Conservation (phyloP, 768 basidiomycete species). For the Lactifluus volemus region DNA sequence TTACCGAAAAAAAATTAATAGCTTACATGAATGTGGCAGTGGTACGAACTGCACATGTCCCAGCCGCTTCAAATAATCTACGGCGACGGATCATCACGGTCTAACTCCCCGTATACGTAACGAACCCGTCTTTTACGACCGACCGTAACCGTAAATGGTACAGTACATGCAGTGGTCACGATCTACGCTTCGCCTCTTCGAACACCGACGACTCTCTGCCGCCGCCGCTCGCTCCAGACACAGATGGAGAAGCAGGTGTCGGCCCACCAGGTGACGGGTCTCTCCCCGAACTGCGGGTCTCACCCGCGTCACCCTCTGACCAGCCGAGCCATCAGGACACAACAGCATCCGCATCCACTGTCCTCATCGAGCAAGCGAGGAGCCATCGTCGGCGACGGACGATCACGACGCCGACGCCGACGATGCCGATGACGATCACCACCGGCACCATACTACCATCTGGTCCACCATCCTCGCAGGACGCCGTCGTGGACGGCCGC, state of each 20-base stretch:
- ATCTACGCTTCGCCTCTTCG: no score
- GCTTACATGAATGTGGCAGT: no score
- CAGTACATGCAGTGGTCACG: no score
- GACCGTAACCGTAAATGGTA: no score
- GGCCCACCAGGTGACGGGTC: not conserved
- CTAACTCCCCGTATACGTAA: no score
- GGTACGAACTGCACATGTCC: no score
- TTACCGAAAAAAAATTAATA: no score
- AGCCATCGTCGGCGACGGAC: not conserved
- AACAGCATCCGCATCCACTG: not conserved
- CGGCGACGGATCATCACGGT: no score
- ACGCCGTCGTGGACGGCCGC: slow-evolving; percentile 1
- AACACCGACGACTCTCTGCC: not conserved
- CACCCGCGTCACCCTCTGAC: not conserved
- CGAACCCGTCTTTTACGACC: no score
- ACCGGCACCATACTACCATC: not conserved
- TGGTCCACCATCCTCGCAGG: not conserved
- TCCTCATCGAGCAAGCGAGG: not conserved
- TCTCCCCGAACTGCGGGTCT: slow-evolving; percentile 1
- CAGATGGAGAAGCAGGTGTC: not conserved
- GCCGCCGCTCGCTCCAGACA: not conserved
- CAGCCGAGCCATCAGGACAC: not conserved
- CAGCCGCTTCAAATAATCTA: no score
- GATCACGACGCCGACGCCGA: not conserved
- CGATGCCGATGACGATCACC: not conserved